A percentile compares a stretch with the other conserved stretches of the same genome.
These are phyloP conservation scores for Creolimax fragrantissima DNA, from an alignment of 78 protist species.

Conservation along the genomic window DNA sequence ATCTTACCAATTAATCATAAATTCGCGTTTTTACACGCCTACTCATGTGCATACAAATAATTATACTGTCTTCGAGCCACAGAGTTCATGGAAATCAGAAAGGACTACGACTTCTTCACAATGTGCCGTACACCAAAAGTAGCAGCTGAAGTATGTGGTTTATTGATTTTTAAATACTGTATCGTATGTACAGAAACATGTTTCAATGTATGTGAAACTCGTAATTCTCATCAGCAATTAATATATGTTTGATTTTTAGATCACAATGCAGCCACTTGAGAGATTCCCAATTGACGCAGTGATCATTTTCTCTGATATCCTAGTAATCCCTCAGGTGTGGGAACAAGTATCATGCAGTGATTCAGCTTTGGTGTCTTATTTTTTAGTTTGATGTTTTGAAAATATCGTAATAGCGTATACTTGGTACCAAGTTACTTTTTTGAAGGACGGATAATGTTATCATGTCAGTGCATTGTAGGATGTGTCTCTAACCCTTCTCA, in stretches of 20 bases:
- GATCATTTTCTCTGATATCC: conserved; percentile 82
- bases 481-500: too few relatives aligned
- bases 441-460: too few relatives aligned
- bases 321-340: conserved; percentile 65
- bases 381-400: not conserved
- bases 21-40: not conserved
- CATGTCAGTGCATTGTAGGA: too few relatives aligned
- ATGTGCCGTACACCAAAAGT: conserved; percentile 78
- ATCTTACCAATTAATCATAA: not conserved
- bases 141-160: conserved; percentile 52
- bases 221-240: too few relatives aligned
- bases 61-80: not conserved
- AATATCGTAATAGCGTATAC: too few relatives aligned
- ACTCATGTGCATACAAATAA: not conserved
- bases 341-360: not conserved
- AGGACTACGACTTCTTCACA: conserved; percentile 46
- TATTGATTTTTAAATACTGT: not conserved
- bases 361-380: not conserved
- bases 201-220: not conserved
- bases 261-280: conserved; percentile 77
- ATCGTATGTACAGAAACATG: not conserved
- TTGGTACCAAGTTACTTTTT: too few relatives aligned
- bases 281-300: conserved; percentile 84
- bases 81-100: conserved; percentile 23
- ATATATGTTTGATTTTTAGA: not conserved